These are phyloP conservation scores for Acacia melanoxylon DNA, from an alignment of 306 rosid genomes.

Conservation along the genomic window DNA sequence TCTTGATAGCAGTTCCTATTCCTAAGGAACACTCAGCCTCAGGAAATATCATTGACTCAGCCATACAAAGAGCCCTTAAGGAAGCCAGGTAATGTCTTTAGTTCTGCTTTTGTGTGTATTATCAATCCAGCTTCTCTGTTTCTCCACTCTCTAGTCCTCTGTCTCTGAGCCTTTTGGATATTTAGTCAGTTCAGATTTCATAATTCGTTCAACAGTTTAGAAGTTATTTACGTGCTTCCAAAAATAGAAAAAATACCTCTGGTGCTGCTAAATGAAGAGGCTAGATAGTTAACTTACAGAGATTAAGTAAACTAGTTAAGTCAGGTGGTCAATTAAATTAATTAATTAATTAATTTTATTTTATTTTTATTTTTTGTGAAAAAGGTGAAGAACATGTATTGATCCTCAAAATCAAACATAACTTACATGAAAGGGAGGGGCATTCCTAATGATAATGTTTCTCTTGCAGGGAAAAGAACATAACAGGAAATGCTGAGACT, in stretches of 20 bases:
- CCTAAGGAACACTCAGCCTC: constrained; percentile 77
- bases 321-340: background rate
- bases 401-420: background rate
- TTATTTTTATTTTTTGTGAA: background rate
- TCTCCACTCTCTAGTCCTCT: background rate
- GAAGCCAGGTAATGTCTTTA: constrained; percentile 65
- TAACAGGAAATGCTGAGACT: constrained; percentile 79
- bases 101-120: constrained; percentile 17
- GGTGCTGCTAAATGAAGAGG: background rate
- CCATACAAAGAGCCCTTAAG: constrained; percentile 68
- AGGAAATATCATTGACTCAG: constrained; percentile 76
- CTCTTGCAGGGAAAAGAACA: constrained; percentile 62
- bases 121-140: background rate
- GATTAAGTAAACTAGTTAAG: background rate
- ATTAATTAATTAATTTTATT: too few relatives aligned
- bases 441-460: background rate
- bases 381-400: background rate
- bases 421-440: background rate
- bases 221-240: background rate
- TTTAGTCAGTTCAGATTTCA: background rate
- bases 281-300: too few relatives aligned
- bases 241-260: background rate
- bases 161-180: background rate
- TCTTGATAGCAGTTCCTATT: constrained; percentile 85
- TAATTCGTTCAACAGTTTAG: background rate